phyloP scores from a whole-genome alignment of 352 stramenopile species.

The Phytophthora europaea region DNA sequence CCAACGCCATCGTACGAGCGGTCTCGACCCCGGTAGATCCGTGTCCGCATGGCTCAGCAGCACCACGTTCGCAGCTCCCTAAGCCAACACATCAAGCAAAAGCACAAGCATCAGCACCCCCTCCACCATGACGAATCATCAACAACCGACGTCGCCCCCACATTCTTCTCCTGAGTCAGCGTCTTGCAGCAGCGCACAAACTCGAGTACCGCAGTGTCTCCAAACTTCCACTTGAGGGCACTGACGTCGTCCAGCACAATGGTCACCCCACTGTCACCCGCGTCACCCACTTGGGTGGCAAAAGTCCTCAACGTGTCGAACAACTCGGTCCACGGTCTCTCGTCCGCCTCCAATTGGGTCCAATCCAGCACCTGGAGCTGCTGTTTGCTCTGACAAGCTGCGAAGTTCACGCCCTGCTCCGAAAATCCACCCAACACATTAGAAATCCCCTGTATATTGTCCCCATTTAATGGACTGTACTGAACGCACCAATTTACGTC shows the following conservation, averaged over 20 bases:
- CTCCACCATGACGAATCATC: not conserved
- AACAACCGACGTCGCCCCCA: slow-evolving; percentile 11
- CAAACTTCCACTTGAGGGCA: slow-evolving; percentile 69
- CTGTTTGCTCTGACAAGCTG: slow-evolving; percentile 39
- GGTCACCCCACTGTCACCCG: slow-evolving; percentile 35
- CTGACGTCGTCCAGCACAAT: slow-evolving; percentile 79
- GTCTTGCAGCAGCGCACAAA: slow-evolving; percentile 79
- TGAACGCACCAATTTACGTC: slow-evolving; percentile 67
- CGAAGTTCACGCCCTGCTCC: slow-evolving; percentile 64
- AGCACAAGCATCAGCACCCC: not conserved
- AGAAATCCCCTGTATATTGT: not conserved
- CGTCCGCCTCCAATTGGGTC: slow-evolving; percentile 32
- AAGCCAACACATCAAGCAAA: not conserved
- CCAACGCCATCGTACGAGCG: slow-evolving; percentile 15
- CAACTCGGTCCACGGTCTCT: slow-evolving; percentile 29
- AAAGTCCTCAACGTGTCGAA: slow-evolving; percentile 46
- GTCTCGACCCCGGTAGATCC: slow-evolving; percentile 33
- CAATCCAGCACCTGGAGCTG: slow-evolving; percentile 56
- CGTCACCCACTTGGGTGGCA: not conserved
- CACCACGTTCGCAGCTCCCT: slow-evolving; percentile 61
- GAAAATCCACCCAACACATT: too few relatives aligned
- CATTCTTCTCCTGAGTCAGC: slow-evolving; percentile 59
- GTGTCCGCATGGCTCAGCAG: slow-evolving; percentile 68
- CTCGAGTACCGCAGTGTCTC: slow-evolving; percentile 44
- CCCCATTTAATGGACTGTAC: not conserved